Evolutionary conservation across 345 rosid species (phyloP), one percentile per base, ranked within the genome.

Genomic region (Eucalyptus camaldulensis): DNA sequence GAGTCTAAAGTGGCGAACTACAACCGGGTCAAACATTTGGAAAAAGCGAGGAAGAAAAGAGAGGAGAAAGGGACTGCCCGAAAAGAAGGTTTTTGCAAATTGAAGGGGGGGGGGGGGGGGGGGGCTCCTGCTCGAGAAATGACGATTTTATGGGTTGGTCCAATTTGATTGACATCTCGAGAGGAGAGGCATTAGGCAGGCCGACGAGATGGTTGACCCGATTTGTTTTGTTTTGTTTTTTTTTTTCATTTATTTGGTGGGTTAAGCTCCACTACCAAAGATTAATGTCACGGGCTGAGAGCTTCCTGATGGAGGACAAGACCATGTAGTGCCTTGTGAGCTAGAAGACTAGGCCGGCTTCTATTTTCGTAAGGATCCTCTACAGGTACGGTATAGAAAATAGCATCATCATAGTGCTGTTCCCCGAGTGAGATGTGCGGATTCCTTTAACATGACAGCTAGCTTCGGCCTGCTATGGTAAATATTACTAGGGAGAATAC

Each of bases 371-470:
- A 21, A 10, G 8, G 85, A 40, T 76, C 2, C 5, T 21, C 43
- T 10, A 0, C 8, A 2, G 10, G 15, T 44, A 10, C 15, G 2
- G 15, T 21, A 3, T 0, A 10, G 12, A 6, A 15, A 22, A 37
- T 3, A 7, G 8, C 15, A 21, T 40, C 47, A 6, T 21, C 15
- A 21, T 53, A 7, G 2, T 69, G 5, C 3, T 16, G 19, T 69
- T 69, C 4, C 25, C 2, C 4, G 7, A 76, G 8, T 5, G 37
- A 72, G 7, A 72, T 19, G 11, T 72, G 2, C 3, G 2, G 12
- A 33, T 33, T 22, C 21, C 45, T 72, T 17, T 0, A 37, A 37
- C 45, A 3, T 6, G 22, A 72, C 14, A 72, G 22, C 5, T 10
- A 22, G 24, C 22, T 72, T 37, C 21, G 25, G 25, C 45, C 13